A percentile compares a stretch with the other conserved stretches of the same genome.
These are phyloP conservation scores for Sphaerulina musiva DNA, from an alignment of 2,329 filamentous ascomycete genomes.

Conservation along the genomic window DNA sequence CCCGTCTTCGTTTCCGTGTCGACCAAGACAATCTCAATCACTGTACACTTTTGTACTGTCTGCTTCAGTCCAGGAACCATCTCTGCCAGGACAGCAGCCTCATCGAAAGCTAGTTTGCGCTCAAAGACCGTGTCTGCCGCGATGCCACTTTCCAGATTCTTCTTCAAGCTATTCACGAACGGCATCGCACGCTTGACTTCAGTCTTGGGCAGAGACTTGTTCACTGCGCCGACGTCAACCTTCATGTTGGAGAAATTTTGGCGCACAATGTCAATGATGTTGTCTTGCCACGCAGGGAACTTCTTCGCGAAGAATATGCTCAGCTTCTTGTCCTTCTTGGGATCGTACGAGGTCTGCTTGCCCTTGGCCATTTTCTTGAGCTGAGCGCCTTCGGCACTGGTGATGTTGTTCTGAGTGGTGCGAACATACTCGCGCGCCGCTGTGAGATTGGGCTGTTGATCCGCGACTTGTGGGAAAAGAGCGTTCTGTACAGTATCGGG, in stretches of 20 bases:
- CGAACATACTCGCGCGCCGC: constrained; percentile 80
- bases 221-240: constrained; percentile 75
- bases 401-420: constrained; percentile 67
- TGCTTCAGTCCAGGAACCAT: constrained; percentile 77
- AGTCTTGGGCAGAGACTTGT: constrained; percentile 70
- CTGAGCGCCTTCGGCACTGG: constrained; percentile 73
- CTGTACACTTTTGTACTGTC: constrained; percentile 60
- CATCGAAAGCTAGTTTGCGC: constrained; percentile 80
- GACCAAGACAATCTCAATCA: constrained; percentile 65
- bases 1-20: constrained; percentile 64
- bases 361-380: constrained; percentile 90
- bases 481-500: constrained; percentile 70
- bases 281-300: constrained; percentile 86
- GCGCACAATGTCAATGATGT: constrained; percentile 74
- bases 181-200: constrained; percentile 99
- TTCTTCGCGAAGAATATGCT: constrained; percentile 74
- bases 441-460: constrained; percentile 59
- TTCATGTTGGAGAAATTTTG: constrained; percentile 59
- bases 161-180: constrained; percentile 84
- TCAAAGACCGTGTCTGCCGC: constrained; percentile 70
- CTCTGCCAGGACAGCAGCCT: constrained; percentile 64
- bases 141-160: constrained; percentile 57
- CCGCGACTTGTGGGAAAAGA: constrained; percentile 63
- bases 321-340: constrained; percentile 84
- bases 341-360: constrained; percentile 77